Evolutionary conservation across 2,329 filamentous ascomycete species (phyloP).

Genomic region (Fusarium staphyleae): DNA sequence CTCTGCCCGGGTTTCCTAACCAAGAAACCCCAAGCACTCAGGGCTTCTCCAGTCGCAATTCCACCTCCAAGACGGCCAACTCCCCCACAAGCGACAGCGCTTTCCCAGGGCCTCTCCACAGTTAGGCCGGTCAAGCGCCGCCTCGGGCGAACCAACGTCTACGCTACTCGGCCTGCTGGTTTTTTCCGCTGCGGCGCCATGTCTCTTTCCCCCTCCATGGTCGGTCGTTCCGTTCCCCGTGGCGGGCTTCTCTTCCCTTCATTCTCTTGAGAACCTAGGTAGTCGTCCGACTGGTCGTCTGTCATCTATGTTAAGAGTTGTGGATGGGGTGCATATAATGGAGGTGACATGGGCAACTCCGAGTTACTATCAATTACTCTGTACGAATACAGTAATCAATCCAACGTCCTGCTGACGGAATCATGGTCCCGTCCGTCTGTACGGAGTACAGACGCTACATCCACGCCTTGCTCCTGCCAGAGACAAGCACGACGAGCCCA

Average conservation of each 20-base stretch:
- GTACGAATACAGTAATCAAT: neutral
- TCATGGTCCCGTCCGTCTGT: constrained; percentile 27
- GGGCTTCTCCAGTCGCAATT: no score
- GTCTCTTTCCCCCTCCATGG: constrained; percentile 20
- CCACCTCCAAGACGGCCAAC: constrained; percentile 15
- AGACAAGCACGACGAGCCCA: constrained; percentile 8
- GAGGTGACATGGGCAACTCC: no score
- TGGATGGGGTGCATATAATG: no score
- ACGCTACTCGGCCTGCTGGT: constrained; percentile 24
- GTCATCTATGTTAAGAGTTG: neutral
- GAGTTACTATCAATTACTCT: no score
- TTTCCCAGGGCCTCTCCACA: constrained; percentile 52
- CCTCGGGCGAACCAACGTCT: constrained; percentile 50
- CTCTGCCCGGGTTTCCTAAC: constrained; percentile 28
- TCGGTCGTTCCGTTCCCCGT: constrained; percentile 32
- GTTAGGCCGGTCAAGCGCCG: constrained; percentile 66
- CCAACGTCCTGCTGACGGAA: constrained; percentile 12
- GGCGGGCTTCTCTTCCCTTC: constrained; percentile 1
- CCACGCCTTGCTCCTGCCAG: constrained; percentile 12
- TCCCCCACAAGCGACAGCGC: constrained; percentile 27
- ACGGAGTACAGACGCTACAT: constrained; percentile 12
- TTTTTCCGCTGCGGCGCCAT: constrained; percentile 19
- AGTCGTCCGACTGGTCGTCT: no score
- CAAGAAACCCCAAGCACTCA: constrained; percentile 25
- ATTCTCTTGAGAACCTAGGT: no score